Percentiles rank a stretch among this genome's conserved stretches.
Evolutionary conservation across 1,139 yeast genomes (phyloP).

Genomic region (Blastobotrys arbuscula): DNA sequence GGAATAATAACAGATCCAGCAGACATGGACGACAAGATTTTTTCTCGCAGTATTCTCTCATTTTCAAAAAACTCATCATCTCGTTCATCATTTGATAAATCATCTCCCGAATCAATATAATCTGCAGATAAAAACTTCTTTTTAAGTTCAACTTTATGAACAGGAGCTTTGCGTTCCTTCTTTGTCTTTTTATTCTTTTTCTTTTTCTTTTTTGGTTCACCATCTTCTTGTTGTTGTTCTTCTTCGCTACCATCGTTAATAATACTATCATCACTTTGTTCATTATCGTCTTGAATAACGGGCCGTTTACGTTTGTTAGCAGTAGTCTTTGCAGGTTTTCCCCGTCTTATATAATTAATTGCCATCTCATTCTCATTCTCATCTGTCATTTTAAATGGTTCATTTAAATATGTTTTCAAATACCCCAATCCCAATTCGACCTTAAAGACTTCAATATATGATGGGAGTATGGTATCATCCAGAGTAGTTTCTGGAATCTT

Average conservation of each 20-base stretch:
- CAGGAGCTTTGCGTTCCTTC: conserved; percentile 1
- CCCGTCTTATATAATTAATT: conserved; percentile 9
- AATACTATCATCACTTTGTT: neutral
- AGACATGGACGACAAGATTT: conserved; percentile 1
- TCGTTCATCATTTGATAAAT: conserved; percentile 57
- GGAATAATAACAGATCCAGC: neutral
- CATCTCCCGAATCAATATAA: conserved; percentile 59
- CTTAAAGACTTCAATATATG: conserved; percentile 20
- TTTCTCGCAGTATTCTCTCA: conserved; percentile 34
- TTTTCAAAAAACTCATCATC: conserved; percentile 51
- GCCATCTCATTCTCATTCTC: conserved; percentile 20
- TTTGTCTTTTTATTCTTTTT: conserved; percentile 8
- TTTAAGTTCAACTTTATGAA: neutral
- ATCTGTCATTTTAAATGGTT: conserved; percentile 36
- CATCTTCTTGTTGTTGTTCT: neutral
- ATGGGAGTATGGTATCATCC: conserved; percentile 18
- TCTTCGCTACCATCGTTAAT: neutral
- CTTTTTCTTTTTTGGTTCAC: neutral
- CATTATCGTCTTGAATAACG: neutral
- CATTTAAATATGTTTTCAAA: conserved; percentile 33
- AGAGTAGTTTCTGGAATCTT: conserved; percentile 10
- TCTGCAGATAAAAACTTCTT: conserved; percentile 35
- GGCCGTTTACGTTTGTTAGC: neutral
- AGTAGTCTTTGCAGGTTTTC: neutral
- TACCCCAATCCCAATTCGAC: conserved; percentile 26